Conservation (phyloP, 768 basidiomycete species). For the Phaeotremella skinneri region DNA sequence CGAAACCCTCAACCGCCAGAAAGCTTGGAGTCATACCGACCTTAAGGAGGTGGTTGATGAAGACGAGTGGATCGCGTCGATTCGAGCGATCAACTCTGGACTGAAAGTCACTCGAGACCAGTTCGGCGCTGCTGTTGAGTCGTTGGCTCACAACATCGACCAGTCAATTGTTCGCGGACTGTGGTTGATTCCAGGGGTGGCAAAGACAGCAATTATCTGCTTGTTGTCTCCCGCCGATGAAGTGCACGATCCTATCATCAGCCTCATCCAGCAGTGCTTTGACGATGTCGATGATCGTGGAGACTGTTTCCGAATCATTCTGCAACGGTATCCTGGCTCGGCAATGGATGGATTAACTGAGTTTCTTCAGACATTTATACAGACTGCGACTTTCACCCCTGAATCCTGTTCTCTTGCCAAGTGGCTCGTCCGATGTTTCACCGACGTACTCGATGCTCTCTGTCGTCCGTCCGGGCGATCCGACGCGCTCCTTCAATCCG, state of each 20-base stretch:
- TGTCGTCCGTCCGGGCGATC: conserved; percentile 59
- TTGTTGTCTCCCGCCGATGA: conserved; percentile 79
- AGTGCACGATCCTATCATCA: conserved; percentile 71
- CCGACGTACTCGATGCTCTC: conserved; percentile 85
- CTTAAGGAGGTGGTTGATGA: conserved; percentile 36
- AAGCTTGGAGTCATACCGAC: conserved; percentile 42
- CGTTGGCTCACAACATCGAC: conserved; percentile 65
- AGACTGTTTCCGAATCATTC: conserved; percentile 78
- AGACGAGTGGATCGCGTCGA: conserved; percentile 49
- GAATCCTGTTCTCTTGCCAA: conserved; percentile 89
- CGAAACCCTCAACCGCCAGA: conserved; percentile 57
- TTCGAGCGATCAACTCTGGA: conserved; percentile 64
- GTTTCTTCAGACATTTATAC: conserved; percentile 67
- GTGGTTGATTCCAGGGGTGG: conserved; percentile 60
- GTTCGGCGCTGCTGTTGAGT: conserved; percentile 63
- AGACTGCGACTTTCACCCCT: conserved; percentile 63
- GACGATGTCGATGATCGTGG: conserved; percentile 77
- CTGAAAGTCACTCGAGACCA: conserved; percentile 62
- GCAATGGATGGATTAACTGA: conserved; percentile 68
- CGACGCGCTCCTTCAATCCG: conserved; percentile 63
- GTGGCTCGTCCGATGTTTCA: conserved; percentile 84
- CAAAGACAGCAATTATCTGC: conserved; percentile 63
- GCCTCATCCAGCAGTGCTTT: conserved; percentile 77
- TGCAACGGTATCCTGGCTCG: conserved; percentile 65
- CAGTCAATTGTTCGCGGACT: conserved; percentile 58